Evolutionary conservation across 2,329 filamentous ascomycete species (phyloP).

Genomic region (Fusarium fracticaudum): DNA sequence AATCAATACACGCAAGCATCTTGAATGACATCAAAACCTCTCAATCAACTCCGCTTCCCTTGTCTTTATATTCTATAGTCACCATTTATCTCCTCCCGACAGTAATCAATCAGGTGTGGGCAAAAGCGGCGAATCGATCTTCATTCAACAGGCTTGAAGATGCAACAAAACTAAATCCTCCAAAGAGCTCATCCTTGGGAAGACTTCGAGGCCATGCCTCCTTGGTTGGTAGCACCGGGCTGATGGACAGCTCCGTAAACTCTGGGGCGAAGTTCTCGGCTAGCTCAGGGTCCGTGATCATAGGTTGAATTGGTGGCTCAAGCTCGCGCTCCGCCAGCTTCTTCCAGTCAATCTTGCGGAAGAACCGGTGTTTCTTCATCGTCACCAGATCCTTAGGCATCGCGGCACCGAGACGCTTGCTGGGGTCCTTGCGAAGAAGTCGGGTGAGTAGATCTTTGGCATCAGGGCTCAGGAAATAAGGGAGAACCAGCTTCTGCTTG

Average conservation of each 20-base stretch:
- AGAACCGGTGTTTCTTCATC: conserved; percentile 95
- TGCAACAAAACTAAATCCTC: conserved; percentile 72
- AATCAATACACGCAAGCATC: conserved; percentile 1
- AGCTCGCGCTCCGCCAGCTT: conserved; percentile 83
- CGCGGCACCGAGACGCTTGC: conserved; percentile 85
- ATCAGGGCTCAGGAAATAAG: conserved; percentile 90
- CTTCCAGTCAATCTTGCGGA: conserved; percentile 96
- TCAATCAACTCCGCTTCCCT: neutral
- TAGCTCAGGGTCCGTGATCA: conserved; percentile 94
- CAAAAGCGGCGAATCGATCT: conserved; percentile 51
- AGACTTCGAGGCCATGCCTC: conserved; percentile 53
- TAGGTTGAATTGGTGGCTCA: conserved; percentile 87
- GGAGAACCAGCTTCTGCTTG: conserved; percentile 87
- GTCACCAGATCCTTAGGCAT: conserved; percentile 88
- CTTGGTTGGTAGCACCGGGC: conserved; percentile 68
- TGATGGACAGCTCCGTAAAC: conserved; percentile 87
- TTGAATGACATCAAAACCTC: neutral
- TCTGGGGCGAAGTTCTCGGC: conserved; percentile 97
- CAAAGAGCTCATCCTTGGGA: conserved; percentile 66
- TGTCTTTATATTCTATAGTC: neutral
- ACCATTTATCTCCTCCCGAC: neutral
- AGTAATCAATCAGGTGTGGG: conserved; percentile 23
- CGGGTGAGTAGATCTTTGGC: conserved; percentile 94
- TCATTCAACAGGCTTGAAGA: conserved; percentile 66
- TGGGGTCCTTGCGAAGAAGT: conserved; percentile 89